Percentiles rank a stretch among this genome's conserved stretches.
These are phyloP conservation scores for Lachancea kluyveri DNA, from an alignment of 805 yeast species.

Conservation along the genomic window DNA sequence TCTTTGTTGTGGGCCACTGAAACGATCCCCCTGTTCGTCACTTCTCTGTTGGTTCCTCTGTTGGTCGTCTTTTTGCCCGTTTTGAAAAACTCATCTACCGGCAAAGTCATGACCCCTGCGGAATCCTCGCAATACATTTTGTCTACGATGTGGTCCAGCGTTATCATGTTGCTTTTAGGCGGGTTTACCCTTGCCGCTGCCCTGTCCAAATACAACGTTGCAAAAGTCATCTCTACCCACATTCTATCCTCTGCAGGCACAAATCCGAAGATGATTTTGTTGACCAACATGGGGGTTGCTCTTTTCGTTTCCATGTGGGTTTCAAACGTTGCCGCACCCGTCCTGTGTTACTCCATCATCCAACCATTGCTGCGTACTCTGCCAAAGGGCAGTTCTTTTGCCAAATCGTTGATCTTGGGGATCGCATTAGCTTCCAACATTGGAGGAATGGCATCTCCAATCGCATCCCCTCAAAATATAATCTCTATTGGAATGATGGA, in stretches of 20 bases:
- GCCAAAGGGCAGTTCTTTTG: conserved; percentile 71
- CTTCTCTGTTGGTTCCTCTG: conserved; percentile 78
- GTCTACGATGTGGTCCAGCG: conserved; percentile 91
- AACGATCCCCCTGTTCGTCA: conserved; percentile 84
- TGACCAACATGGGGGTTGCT: conserved; percentile 82
- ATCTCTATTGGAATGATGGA: conserved; percentile 84
- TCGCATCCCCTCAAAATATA: conserved; percentile 94
- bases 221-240: conserved; percentile 76
- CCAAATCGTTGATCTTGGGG: conserved; percentile 80
- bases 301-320: conserved; percentile 91
- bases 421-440: conserved; percentile 89
- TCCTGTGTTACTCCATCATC: conserved; percentile 80
- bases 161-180: conserved; percentile 81
- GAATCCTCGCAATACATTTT: conserved; percentile 68
- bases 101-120: conserved; percentile 49
- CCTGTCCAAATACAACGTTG: conserved; percentile 82
- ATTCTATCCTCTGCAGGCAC: conserved; percentile 81
- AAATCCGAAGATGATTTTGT: conserved; percentile 67
- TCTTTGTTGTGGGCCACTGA: conserved; percentile 95
- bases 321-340: conserved; percentile 96
- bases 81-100: conserved; percentile 47
- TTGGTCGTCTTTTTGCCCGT: conserved; percentile 70
- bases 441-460: conserved; percentile 97
- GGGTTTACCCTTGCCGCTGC: conserved; percentile 97
- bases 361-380: conserved; percentile 84